These are phyloP conservation scores for Bromus sterilis DNA, from an alignment of 176 grass and related monocot species.

Conservation along the genomic window DNA sequence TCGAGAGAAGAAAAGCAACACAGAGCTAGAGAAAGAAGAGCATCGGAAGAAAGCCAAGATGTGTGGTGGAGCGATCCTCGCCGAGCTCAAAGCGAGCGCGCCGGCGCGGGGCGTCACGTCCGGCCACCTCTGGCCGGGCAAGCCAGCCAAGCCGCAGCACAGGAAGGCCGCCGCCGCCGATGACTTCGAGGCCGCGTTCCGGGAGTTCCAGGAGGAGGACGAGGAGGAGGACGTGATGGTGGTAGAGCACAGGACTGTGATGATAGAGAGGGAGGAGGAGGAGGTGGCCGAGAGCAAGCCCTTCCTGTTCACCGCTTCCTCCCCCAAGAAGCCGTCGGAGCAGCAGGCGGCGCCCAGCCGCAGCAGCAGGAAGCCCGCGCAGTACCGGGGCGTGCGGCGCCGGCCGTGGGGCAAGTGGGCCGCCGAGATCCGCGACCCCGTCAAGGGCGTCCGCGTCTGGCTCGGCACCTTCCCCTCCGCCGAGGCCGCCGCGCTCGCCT, in stretches of 20 bases:
- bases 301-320: neutral
- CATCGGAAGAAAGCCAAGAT: neutral
- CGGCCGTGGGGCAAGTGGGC: slow-evolving; percentile 93
- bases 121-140: slow-evolving; percentile 18
- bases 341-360: neutral
- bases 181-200: slow-evolving; percentile 85
- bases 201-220: slow-evolving; percentile 40
- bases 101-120: slow-evolving; percentile 27
- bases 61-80: slow-evolving; percentile 78
- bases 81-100: slow-evolving; percentile 40
- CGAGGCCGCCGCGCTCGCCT: slow-evolving; percentile 65
- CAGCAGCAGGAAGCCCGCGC: neutral
- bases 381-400: slow-evolving; percentile 61
- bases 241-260: too few relatives aligned
- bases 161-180: neutral
- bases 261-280: neutral
- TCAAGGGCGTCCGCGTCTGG: slow-evolving; percentile 88
- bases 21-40: neutral
- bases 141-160: neutral
- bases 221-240: slow-evolving; percentile 20
- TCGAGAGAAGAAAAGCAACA: too few relatives aligned
- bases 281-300: slow-evolving; percentile 33
- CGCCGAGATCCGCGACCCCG: slow-evolving; percentile 86
- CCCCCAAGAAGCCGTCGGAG: neutral
- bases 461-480: slow-evolving; percentile 75